Evolutionary conservation across 768 basidiomycete species (phyloP).

Genomic region (Agaricus sinodeliciosus): DNA sequence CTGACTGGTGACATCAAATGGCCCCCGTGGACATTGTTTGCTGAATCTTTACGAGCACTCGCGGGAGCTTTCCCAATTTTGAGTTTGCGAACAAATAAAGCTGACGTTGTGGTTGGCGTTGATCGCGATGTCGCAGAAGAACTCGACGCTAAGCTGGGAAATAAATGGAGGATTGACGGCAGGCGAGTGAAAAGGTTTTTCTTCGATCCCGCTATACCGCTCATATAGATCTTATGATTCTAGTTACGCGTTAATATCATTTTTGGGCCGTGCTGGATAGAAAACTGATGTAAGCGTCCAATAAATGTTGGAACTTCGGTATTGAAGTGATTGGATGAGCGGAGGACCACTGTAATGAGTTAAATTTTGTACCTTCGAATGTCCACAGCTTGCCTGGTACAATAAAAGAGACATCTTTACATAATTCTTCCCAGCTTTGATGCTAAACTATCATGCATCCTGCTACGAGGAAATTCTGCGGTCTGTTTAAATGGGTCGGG

Average conservation of each 20-base stretch:
- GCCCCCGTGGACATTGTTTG: conserved; percentile 34
- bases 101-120: conserved; percentile 88
- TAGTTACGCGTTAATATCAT: conserved; percentile 41
- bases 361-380: too few relatives aligned
- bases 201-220: background rate
- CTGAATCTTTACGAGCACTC: conserved; percentile 52
- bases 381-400: too few relatives aligned
- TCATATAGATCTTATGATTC: background rate
- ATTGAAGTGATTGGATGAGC: too few relatives aligned
- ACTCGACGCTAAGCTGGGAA: conserved; percentile 49
- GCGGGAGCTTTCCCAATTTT: conserved; percentile 75
- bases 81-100: conserved; percentile 90
- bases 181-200: conserved; percentile 40
- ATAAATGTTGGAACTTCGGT: too few relatives aligned
- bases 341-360: too few relatives aligned
- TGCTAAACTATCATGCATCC: too few relatives aligned
- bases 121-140: conserved; percentile 58
- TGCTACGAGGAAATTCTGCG: too few relatives aligned
- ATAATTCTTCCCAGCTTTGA: too few relatives aligned
- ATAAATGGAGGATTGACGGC: conserved; percentile 77
- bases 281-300: background rate
- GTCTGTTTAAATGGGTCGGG: too few relatives aligned
- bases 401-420: too few relatives aligned
- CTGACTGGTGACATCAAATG: conserved; percentile 85
- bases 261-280: conserved; percentile 11